Percentiles rank a stretch among this genome's conserved stretches.
Evolutionary conservation across 2,329 filamentous ascomycete species (phyloP).

Genomic region (Mycosphaerella arachidis): DNA sequence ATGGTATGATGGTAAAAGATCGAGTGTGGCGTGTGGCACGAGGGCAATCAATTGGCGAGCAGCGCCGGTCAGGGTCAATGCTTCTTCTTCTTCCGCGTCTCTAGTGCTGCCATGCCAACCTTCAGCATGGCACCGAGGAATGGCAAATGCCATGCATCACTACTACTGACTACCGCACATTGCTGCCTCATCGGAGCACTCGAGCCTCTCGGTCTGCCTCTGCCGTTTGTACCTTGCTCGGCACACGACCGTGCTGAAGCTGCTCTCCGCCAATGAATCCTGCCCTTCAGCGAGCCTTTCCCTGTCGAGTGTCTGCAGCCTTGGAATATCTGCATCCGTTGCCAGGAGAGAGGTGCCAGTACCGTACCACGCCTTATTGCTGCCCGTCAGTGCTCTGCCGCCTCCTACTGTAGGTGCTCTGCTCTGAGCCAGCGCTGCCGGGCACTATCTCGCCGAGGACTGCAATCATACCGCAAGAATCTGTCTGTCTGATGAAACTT

Average conservation of each 20-base stretch:
- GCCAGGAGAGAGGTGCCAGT: conserved; percentile 11
- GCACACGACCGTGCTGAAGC: conserved; percentile 15
- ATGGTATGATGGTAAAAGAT: neutral
- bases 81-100: conserved; percentile 13
- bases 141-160: conserved; percentile 8
- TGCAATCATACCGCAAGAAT: neutral
- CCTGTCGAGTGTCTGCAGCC: conserved; percentile 23
- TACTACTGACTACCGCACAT: too few species aligned
- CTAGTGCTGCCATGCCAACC: conserved; percentile 14
- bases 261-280: conserved; percentile 22
- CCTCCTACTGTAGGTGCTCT: neutral
- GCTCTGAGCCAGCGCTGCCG: neutral
- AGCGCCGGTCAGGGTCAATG: neutral
- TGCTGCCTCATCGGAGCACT: too few species aligned
- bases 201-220: neutral
- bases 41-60: conserved; percentile 14
- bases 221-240: conserved; percentile 23
- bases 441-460: neutral
- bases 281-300: conserved; percentile 19
- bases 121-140: conserved; percentile 9
- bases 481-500: neutral
- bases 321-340: conserved; percentile 15
- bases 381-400: neutral
- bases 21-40: conserved; percentile 8
- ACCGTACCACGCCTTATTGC: neutral